Conservation (phyloP, 768 basidiomycete species). For the Suillus weaverae region DNA sequence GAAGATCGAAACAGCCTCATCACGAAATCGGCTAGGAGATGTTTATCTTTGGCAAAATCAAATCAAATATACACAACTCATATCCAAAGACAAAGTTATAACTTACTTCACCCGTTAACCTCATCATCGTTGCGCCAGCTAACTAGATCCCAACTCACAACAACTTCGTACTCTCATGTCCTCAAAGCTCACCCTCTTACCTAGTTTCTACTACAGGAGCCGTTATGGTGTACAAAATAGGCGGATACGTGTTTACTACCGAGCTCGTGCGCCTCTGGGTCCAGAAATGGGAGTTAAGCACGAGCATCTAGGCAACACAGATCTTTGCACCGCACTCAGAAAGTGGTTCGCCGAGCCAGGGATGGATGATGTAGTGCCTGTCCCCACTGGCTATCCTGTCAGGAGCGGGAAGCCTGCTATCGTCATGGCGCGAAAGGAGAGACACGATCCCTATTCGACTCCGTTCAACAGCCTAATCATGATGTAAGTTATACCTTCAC, state of each 20-base stretch:
- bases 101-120: too few relatives aligned
- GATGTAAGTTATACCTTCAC: too few relatives aligned
- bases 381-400: neutral
- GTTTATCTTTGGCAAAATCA: too few relatives aligned
- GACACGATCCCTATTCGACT: too few relatives aligned
- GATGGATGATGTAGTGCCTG: neutral
- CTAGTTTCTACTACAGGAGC: neutral
- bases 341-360: neutral
- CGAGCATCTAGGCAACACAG: neutral
- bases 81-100: too few relatives aligned
- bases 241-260: neutral
- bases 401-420: neutral
- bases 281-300: neutral
- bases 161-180: neutral
- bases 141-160: too few relatives aligned
- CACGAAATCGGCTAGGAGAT: too few relatives aligned
- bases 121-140: too few relatives aligned
- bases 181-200: neutral
- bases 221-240: neutral
- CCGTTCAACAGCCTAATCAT: too few relatives aligned
- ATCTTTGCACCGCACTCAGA: neutral
- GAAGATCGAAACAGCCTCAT: too few relatives aligned
- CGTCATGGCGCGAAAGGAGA: neutral
- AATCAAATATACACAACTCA: too few relatives aligned
- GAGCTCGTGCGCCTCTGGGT: neutral